phyloP scores from a whole-genome alignment of 164 flowering plant species.

The Magnolia changhungtana region DNA sequence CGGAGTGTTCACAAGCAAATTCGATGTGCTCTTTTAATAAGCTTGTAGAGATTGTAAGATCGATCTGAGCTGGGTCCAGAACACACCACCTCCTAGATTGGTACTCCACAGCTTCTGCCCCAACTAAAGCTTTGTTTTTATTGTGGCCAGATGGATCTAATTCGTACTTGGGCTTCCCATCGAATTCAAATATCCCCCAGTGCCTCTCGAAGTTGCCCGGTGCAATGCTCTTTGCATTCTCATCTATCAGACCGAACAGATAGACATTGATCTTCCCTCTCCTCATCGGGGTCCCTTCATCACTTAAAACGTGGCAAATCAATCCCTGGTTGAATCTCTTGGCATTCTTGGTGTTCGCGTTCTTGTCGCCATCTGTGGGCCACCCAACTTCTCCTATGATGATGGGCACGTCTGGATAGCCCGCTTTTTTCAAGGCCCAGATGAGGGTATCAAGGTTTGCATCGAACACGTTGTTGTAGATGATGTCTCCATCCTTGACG shows the following conservation, averaged over 20 bases:
- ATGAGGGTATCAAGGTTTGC: constrained; percentile 82
- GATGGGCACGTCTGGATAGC: constrained; percentile 59
- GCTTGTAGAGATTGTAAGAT: background rate
- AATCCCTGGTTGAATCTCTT: constrained; percentile 77
- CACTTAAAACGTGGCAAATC: constrained; percentile 46
- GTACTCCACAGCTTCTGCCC: constrained; percentile 59
- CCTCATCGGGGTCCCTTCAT: constrained; percentile 62
- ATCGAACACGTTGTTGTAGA: constrained; percentile 48
- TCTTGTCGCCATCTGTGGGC: constrained; percentile 83
- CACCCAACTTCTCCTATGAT: constrained; percentile 90
- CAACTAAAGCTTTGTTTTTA: constrained; percentile 33
- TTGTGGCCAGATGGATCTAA: constrained; percentile 46
- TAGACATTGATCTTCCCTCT: constrained; percentile 54
- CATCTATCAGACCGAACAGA: constrained; percentile 78
- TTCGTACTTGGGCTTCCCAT: constrained; percentile 82
- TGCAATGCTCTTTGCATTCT: constrained; percentile 63
- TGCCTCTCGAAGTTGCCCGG: constrained; percentile 88
- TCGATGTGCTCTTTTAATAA: constrained; percentile 32
- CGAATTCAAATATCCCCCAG: constrained; percentile 86
- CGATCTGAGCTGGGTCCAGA: constrained; percentile 15
- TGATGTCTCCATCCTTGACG: background rate
- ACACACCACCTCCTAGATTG: constrained; percentile 63
- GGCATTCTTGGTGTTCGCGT: constrained; percentile 54
- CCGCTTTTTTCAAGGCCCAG: constrained; percentile 57
- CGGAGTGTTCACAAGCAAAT: constrained; percentile 66